Base-by-base conservation (phyloP, 805 yeast species). In the Wilhelminamyces savonicus region DNA sequence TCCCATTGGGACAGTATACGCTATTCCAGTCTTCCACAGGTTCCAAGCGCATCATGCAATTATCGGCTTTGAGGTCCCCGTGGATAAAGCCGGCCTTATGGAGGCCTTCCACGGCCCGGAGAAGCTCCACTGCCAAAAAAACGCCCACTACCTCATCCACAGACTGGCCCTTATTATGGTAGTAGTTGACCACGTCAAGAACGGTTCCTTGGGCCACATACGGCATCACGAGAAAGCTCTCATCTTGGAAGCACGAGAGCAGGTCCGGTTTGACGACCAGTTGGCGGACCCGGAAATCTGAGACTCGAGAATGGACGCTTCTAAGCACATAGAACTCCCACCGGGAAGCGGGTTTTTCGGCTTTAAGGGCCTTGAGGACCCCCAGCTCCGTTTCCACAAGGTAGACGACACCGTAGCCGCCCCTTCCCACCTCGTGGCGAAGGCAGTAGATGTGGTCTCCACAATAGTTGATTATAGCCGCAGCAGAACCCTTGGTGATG, bases 61-160 rank as follows among this genome's bases (percentile, higher is more conserved):
- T 87, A 39, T 83, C 95, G 0, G 95, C 80, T 47, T 82, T 83
- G 31, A 87, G 53, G 50, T 87, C 94, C 2, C 95, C 94, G 56
- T 87, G 96, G 9, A 87, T 62, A 1, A 87, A 75, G 0, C 79
- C 79, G 11, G 69, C 53, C 0, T 54, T 50, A 46, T 87, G 96
- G n/a, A 88, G 52, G 2, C 59, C 52, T 29, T 76, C 77, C 5
- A 85, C 54, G 0, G 74, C 64, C 24, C 72, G 65, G 26, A 87
- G 44, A 8, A 88, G 48, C 47, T 86, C 86, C 7, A 75, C 56
- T 0, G 90, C 64, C 22, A 84, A 58, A 44, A 74, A 81, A 34
- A 82, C 68, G 3, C 71, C 72, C 4, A 86, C 48, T 0, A 60
- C 50, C 47, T 87, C 95, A 35, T 81, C 87, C 12, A 76, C 43